Evolutionary conservation across 2,329 filamentous ascomycete species (phyloP), one percentile per base, ranked within the genome.

Genomic region (Colletotrichum nymphaeae): DNA sequence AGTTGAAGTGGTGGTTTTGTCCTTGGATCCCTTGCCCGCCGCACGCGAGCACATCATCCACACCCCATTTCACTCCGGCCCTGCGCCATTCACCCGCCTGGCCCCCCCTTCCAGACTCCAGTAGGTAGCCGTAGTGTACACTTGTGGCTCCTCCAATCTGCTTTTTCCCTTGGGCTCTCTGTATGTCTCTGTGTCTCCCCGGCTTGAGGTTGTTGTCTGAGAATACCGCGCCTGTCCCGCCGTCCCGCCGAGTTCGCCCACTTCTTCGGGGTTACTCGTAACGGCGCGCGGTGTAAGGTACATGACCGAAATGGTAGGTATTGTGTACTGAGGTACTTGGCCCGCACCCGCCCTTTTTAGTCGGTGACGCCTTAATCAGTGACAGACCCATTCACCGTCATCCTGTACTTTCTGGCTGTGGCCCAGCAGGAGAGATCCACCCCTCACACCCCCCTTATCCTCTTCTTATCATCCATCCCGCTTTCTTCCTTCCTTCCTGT

Each of bases 341-440:
- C 42, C 42, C 19, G 42, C 42, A 49, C 49, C 30, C 52, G 52
- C 63, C n/a, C 53, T 56, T 42, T 42, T 42, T 66, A 60, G 60
- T 73, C 70, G 70, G 70, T 73, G 70, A 73, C 70, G 70, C 70
- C 70, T 73, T 73, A 73, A 73, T 73, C 67, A 73, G 35, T 73
- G 70, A 70, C 67, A 73, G 67, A 62, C 70, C 70, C 70, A 69
- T 62, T 65, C 42, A n/a, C 67, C 67, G 69, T 72, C 70, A 70
- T 70, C 60, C 24, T 60, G 66, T 69, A 42, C 63, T 19, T 53
- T 49, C n/a, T 62, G 57, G 59, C 53, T 53, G 42, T 69, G 37
- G 56, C 60, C 67, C 67, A 49, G 37, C 60, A 63, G 60, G 62
- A 55, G 26, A 62, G 42, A 26, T 46, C 59, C 66, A 55, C 67